These are phyloP conservation scores for Pisolithus microcarpus DNA, from an alignment of 768 basidiomycete species.

Conservation along the genomic window DNA sequence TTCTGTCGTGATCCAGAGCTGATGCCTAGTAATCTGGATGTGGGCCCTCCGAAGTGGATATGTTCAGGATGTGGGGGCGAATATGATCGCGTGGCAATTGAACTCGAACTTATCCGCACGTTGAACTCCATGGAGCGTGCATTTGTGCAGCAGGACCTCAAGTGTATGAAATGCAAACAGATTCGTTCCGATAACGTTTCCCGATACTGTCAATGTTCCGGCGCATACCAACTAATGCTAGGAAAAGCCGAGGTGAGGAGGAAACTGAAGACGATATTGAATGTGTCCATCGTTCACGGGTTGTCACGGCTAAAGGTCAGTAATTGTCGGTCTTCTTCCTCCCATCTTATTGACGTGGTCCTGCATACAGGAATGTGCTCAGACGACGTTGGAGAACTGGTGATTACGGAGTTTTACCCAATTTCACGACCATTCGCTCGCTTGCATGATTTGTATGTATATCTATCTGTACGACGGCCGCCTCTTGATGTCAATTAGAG, in stretches of 20 bases:
- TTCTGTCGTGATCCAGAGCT: conserved; percentile 90
- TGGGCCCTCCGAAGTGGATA: conserved; percentile 52
- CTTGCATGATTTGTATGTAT: no score
- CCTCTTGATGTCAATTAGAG: no score
- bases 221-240: conserved; percentile 65
- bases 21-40: conserved; percentile 47
- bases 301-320: conserved; percentile 60
- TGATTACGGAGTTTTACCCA: conserved; percentile 7
- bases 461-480: no score
- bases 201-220: conserved; percentile 82
- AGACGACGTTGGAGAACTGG: conserved; percentile 32
- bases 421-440: no score
- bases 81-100: conserved; percentile 84
- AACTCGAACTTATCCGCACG: conserved; percentile 76
- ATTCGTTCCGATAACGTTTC: conserved; percentile 86
- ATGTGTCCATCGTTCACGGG: conserved; percentile 71
- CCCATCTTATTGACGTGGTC: conserved; percentile 1
- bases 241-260: conserved; percentile 66
- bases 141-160: conserved; percentile 85
- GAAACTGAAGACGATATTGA: conserved; percentile 74
- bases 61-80: conserved; percentile 73
- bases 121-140: conserved; percentile 62
- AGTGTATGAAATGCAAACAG: conserved; percentile 85
- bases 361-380: conserved; percentile 32
- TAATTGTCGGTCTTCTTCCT: conserved; percentile 3